phyloP scores from a whole-genome alignment of 2,329 filamentous ascomycete genomes.

The Sporothrix luriei region DNA sequence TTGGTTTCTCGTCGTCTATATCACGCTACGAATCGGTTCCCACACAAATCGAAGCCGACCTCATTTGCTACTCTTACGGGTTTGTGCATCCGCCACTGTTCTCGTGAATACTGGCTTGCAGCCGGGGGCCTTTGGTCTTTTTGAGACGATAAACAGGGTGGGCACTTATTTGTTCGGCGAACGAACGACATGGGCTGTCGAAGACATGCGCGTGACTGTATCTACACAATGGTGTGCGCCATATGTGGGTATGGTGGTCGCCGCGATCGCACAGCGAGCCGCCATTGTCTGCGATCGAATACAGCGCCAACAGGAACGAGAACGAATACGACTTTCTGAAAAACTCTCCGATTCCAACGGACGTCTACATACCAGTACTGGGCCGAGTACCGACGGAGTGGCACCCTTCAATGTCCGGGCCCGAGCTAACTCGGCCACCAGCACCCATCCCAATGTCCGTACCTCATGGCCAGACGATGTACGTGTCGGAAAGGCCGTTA shows the following conservation, averaged over 20 bases:
- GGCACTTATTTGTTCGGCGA: neutral
- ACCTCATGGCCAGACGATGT: neutral
- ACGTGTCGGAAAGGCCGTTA: slow-evolving; percentile 6
- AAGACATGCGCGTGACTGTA: slow-evolving; percentile 28
- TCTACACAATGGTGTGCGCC: slow-evolving; percentile 30
- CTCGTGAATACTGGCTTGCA: slow-evolving; percentile 30
- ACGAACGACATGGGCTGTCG: slow-evolving; percentile 8
- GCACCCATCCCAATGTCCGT: neutral
- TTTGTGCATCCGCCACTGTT: neutral
- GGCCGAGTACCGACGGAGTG: neutral
- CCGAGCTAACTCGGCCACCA: neutral
- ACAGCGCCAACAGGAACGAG: slow-evolving; percentile 1
- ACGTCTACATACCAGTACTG: neutral
- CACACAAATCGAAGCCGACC: slow-evolving; percentile 48
- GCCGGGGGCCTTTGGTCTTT: slow-evolving; percentile 12
- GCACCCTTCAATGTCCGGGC: neutral
- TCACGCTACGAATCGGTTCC: slow-evolving; percentile 51
- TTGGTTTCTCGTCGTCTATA: slow-evolving; percentile 63
- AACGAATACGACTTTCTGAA: neutral
- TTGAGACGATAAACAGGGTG: slow-evolving; percentile 22
- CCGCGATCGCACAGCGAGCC: slow-evolving; percentile 29
- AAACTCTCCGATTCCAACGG: neutral
- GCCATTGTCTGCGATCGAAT: slow-evolving; percentile 19
- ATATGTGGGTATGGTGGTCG: slow-evolving; percentile 31
- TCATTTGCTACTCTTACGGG: slow-evolving; percentile 31